Evolutionary conservation across 139 green algal genomes (phyloP), one percentile per base, ranked within the genome.

Genomic region (Pycnococcus provasolii): DNA sequence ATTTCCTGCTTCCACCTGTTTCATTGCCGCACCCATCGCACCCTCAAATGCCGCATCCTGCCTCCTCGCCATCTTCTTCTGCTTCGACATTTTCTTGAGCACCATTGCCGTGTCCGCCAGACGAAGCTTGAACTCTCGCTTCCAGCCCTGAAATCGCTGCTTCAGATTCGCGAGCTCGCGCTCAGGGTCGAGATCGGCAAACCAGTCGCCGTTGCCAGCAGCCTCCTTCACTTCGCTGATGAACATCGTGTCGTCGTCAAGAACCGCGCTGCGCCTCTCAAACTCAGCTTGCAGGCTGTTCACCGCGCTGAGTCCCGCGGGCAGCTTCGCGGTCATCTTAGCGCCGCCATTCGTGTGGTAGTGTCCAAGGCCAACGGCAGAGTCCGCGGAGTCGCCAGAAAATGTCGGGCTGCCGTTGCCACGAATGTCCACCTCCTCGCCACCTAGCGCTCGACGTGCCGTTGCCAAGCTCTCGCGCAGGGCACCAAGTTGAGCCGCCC

Each of bases 241-340:
- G 47, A 74, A 74, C 13, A 68, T 59, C 2, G n/a, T 15, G 68
- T 74, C 68, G 26, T 74, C 68, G 8, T 74, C 68, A 3, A 74
- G 62, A 1, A 74, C 60, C 9, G 13, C 42, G 4, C 44, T 62
- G 15, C 44, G 47, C 5, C 13, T 43, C n/a, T 65, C 43, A 52
- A 67, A 73, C 37, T 73, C 67, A 42, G 6, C 8, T 42, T 54
- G 26, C 58, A 73, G 26, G n/a, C 68, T 71, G 13, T n/a, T 37
- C n/a, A 51, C 41, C 50, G 40, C 61, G n/a, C 61, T 15, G 41
- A n/a, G 37, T n/a, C 41, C 53, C 53, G 53, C 53, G 8, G 4
- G 4, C 53, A 5, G 4, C 53, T 60, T 60, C 13, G 53, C 53
- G 53, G 4, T 4, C 15, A 26, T 15, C 15, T 60, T 15, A 15